A percentile compares a stretch with the other conserved stretches of the same genome.
phyloP scores from a whole-genome alignment of 2,329 filamentous ascomycete species.

The Magnaporthiopsis rhizophila region DNA sequence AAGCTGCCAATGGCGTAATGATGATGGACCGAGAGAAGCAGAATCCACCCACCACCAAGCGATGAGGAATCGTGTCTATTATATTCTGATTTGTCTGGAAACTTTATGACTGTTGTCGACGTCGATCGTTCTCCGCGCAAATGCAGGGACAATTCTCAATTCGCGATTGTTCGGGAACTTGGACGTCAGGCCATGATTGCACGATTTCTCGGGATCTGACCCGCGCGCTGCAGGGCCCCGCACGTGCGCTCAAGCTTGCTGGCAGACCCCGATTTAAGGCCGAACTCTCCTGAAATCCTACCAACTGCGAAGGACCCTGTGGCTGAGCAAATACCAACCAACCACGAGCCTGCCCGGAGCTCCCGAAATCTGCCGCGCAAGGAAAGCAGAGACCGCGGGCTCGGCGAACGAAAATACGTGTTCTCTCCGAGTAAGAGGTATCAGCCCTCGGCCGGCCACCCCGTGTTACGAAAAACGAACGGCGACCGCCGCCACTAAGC shows the following conservation, averaged over 20 bases:
- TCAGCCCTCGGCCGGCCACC: too few species aligned
- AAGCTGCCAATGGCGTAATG: neutral
- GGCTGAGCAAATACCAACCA: neutral
- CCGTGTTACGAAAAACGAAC: neutral
- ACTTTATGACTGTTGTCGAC: neutral
- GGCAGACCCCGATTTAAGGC: constrained; percentile 2
- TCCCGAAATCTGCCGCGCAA: neutral
- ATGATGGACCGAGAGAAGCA: neutral
- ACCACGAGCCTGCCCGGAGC: neutral
- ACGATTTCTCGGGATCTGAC: constrained; percentile 4
- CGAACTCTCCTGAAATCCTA: neutral
- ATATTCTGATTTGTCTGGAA: neutral
- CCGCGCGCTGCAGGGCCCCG: neutral
- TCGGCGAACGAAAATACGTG: too few species aligned
- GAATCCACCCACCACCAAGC: neutral
- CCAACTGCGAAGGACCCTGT: neutral
- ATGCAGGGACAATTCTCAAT: neutral
- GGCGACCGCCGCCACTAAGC: too few species aligned
- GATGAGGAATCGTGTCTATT: neutral
- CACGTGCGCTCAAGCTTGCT: neutral
- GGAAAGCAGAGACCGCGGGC: too few species aligned
- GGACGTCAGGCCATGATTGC: constrained; percentile 4
- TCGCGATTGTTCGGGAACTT: constrained; percentile 1
- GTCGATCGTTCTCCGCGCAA: neutral
- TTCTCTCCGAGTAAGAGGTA: neutral